Evolutionary conservation across 2,329 filamentous ascomycete genomes (phyloP).

Genomic region (Aspergillus ruber): DNA sequence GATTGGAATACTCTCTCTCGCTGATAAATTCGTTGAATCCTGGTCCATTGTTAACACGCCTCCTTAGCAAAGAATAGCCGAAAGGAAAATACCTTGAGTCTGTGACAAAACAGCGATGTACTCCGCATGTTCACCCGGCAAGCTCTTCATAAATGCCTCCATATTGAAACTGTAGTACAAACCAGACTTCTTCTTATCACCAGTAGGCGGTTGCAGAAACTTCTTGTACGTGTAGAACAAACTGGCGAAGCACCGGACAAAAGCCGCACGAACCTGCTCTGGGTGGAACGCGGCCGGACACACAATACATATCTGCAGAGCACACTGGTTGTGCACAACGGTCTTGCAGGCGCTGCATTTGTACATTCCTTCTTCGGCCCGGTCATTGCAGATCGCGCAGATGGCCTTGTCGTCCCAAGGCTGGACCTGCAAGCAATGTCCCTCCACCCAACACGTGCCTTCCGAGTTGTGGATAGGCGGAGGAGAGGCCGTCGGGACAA

Average conservation of each 20-base stretch:
- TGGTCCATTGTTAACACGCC: conserved; percentile 17
- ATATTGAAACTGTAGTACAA: conserved; percentile 60
- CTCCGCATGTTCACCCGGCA: conserved; percentile 58
- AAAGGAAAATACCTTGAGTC: conserved; percentile 48
- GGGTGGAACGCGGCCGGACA: conserved; percentile 62
- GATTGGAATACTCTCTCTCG: conserved; percentile 52
- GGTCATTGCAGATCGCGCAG: conserved; percentile 47
- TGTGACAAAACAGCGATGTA: conserved; percentile 59
- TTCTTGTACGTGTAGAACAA: conserved; percentile 64
- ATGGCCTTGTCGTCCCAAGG: conserved; percentile 37
- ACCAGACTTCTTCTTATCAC: conserved; percentile 57
- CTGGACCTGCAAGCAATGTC: conserved; percentile 43
- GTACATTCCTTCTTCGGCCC: conserved; percentile 53
- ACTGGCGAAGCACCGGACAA: conserved; percentile 63
- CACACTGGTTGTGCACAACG: conserved; percentile 54
- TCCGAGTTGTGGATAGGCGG: conserved; percentile 37
- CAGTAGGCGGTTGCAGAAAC: conserved; percentile 53
- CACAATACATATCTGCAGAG: conserved; percentile 55
- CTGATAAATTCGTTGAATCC: conserved; percentile 60
- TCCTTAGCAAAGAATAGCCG: neutral
- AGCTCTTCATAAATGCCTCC: conserved; percentile 58
- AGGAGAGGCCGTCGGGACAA: conserved; percentile 39
- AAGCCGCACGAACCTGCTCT: conserved; percentile 61
- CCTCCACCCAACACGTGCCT: conserved; percentile 42
- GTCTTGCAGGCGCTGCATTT: conserved; percentile 44